Base-by-base conservation (phyloP, 305 asterid species). In the Caryopteris hybrid region DNA sequence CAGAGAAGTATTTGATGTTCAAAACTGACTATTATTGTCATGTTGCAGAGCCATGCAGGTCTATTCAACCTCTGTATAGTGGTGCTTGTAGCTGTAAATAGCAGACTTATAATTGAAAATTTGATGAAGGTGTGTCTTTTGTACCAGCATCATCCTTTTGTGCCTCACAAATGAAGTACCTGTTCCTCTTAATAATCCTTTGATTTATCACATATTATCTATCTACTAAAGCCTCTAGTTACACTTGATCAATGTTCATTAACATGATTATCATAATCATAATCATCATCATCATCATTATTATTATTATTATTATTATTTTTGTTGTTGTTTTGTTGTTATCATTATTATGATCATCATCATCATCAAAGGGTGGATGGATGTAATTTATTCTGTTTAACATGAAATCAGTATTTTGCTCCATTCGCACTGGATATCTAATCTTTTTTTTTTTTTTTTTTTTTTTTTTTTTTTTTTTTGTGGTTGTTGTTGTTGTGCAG, bases 91-190 rank as follows among this genome's bases (percentile, higher is more conserved):
- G 97, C 99, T 47, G 96, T 95, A 80, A 95, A 95, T 80, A 75
- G 99, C 83, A 87, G 99, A 80, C 97, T 95, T 76, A 92, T 95
- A 66, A 92, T 95, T 68, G 99, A 95, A 73, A 95, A 95, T 79
- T 77, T 95, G 84, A 88, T 95, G 97, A 95, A 95, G 99, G 99
- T 91, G 61, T 9, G 85, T 63, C 45, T 66, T 72, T 64, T 38
- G 3, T 45, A 33, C 54, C 20, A 36, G 14, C 10, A 13, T 59
- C 25, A 9, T 58, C 54, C 51, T 53, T 59, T 73, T 34, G 22
- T 18, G 20, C 68, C 6, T 58, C 67, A 17, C 54, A 31, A 31
- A 56, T 46, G 53, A 60, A 46, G 36, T 45, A 51, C 16, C 47
- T 56, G 16, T 62, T 13, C 29, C 31, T 12, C 42, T 43, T 36